These are phyloP conservation scores for Nothophoma quercina DNA, from an alignment of 2,329 filamentous ascomycete genomes.

Conservation along the genomic window DNA sequence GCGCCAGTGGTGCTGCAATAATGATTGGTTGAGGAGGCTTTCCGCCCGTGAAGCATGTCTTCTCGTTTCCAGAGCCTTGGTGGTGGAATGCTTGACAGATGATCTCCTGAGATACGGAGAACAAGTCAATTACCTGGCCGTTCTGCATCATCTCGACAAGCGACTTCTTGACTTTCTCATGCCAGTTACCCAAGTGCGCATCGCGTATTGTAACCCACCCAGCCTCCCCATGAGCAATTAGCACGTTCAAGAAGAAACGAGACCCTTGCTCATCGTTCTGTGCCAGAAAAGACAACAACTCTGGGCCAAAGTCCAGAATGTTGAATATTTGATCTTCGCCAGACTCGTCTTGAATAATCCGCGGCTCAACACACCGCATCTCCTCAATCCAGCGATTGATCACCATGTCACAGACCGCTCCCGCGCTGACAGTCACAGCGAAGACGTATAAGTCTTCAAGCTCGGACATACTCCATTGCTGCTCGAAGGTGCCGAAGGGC, in stretches of 20 bases:
- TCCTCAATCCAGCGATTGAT: not conserved
- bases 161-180: not conserved
- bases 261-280: not conserved
- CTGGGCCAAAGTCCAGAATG: not conserved
- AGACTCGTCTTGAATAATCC: not conserved
- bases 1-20: no score
- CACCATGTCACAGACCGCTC: not conserved
- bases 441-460: slow-evolving; percentile 5
- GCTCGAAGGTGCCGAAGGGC: not conserved
- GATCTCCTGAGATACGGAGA: not conserved
- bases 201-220: not conserved
- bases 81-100: not conserved
- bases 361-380: not conserved
- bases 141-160: not conserved
- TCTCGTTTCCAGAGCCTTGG: not conserved
- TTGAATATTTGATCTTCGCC: not conserved
- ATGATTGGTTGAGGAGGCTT: not conserved
- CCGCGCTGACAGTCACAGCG: not conserved
- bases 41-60: no score
- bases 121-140: not conserved
- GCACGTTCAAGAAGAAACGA: not conserved
- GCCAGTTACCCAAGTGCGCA: not conserved
- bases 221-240: not conserved
- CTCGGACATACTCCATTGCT: not conserved
- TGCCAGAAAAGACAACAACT: not conserved